Evolutionary conservation across 2,329 filamentous ascomycete genomes (phyloP), one percentile per base, ranked within the genome.

Genomic region (Calonectria hawksworthii): DNA sequence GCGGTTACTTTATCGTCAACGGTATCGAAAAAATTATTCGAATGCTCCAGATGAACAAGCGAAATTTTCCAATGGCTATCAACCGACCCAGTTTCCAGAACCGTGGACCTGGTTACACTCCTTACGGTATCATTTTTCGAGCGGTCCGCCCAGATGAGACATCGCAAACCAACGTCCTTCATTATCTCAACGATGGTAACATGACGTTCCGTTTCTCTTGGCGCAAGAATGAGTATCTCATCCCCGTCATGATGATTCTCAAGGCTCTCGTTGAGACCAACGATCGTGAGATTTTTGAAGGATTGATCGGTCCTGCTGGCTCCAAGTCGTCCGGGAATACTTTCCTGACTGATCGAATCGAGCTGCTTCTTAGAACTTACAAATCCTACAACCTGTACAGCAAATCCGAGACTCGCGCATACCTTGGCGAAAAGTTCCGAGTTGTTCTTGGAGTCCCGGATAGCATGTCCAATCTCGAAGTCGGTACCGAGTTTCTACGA

Each of bases 141-240:
- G 98, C 94, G 3, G 96, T 98, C 70, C 93, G 97, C 73, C 96
- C 96, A n/a, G 97, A 99, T 86, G 96, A 99, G 86, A 98, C 96
- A 11, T 98, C 96, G 36, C 96, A 99, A 86, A 99, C 96, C 47
- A 99, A 99, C 82, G 96, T 98, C 41, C 90, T 99, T 64, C 97
- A 99, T 86, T 99, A 99, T 85, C 91, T 99, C 72, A 95, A 91
- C 80, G 97, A 99, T 84, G 97, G 97, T 77, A 99, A 98, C 85
- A 93, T 99, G 81, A 99, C 95, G 0, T 98, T 99, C 86, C 92
- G 97, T 72, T 99, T 99, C 86, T 98, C 96, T 9, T 99, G 96
- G 96, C 91, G 96, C 79, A 99, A 99, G 87, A 95, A 96, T 80
- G 97, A 99, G 85, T 99, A 95, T 82, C 91, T 99, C n/a, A 91